These are phyloP conservation scores for Inga leiocalycina DNA, from an alignment of 306 rosid genomes.

Conservation along the genomic window DNA sequence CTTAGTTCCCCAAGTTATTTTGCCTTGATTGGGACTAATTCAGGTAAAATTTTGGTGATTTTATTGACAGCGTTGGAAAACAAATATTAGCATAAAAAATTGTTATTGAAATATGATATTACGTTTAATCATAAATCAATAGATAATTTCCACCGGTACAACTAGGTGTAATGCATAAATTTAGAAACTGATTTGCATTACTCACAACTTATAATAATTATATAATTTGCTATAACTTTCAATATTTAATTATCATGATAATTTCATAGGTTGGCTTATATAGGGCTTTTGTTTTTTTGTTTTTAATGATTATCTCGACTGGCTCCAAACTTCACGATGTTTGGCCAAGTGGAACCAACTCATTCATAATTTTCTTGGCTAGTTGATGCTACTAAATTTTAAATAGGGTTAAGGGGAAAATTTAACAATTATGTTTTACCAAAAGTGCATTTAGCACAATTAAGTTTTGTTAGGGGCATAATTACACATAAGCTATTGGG, in stretches of 20 bases:
- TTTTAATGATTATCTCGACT: background rate
- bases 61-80: background rate
- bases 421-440: too few species aligned
- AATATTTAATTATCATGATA: background rate
- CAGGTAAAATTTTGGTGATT: background rate
- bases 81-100: background rate
- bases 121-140: background rate
- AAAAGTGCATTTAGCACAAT: too few species aligned
- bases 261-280: background rate
- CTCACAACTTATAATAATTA: background rate
- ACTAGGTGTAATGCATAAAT: background rate
- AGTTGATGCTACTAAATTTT: too few species aligned
- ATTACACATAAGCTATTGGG: too few species aligned
- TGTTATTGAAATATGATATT: background rate
- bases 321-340: background rate
- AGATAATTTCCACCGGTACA: background rate
- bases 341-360: slow-evolving; percentile 48
- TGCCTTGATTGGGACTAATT: background rate
- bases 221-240: background rate
- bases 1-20: background rate
- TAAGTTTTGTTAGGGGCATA: too few species aligned
- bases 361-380: slow-evolving; percentile 32
- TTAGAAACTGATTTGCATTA: background rate
- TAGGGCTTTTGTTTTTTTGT: background rate
- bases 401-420: too few species aligned